A percentile compares a stretch with the other conserved stretches of the same genome.
phyloP scores from a whole-genome alignment of 75 land plant species.

The Selaginella moellendorffii region DNA sequence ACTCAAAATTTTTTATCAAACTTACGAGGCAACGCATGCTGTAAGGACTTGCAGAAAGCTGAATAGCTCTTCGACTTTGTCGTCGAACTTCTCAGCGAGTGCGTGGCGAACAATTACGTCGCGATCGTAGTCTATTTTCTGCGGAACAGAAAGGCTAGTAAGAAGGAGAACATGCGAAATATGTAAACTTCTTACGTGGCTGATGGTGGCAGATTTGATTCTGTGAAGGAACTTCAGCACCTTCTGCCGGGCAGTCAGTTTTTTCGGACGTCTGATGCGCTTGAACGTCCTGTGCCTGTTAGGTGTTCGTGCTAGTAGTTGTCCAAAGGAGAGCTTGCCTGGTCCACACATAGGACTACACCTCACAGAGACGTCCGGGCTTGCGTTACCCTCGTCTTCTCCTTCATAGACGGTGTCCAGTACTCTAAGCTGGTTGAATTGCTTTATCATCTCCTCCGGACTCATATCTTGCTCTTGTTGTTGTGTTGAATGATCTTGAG shows the following conservation, averaged over 20 bases:
- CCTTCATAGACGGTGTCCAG: constrained; percentile 25
- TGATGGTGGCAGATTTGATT: constrained; percentile 10
- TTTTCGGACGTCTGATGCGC: constrained; percentile 2
- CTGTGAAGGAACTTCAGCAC: background rate
- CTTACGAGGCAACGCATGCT: constrained; percentile 19
- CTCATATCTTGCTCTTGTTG: constrained; percentile 8
- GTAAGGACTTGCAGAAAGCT: constrained; percentile 18
- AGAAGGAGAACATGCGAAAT: too few relatives aligned
- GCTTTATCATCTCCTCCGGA: constrained; percentile 14
- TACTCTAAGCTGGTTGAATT: constrained; percentile 14
- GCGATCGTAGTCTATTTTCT: constrained; percentile 18
- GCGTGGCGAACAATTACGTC: constrained; percentile 8
- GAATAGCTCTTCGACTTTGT: constrained; percentile 13
- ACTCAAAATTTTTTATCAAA: background rate
- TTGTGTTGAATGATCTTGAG: background rate
- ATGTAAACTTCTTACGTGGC: constrained; percentile 19
- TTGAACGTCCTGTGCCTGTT: constrained; percentile 7
- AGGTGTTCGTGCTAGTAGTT: constrained; percentile 10
- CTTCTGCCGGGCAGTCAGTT: constrained; percentile 2
- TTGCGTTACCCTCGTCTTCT: constrained; percentile 10
- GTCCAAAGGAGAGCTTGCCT: constrained; percentile 5
- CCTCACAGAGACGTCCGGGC: constrained; percentile 2
- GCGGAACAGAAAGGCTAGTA: background rate
- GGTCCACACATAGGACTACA: constrained; percentile 18
- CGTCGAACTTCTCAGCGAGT: constrained; percentile 16